Conservation (phyloP, 805 yeast species). For the Candida dajiaensis region DNA sequence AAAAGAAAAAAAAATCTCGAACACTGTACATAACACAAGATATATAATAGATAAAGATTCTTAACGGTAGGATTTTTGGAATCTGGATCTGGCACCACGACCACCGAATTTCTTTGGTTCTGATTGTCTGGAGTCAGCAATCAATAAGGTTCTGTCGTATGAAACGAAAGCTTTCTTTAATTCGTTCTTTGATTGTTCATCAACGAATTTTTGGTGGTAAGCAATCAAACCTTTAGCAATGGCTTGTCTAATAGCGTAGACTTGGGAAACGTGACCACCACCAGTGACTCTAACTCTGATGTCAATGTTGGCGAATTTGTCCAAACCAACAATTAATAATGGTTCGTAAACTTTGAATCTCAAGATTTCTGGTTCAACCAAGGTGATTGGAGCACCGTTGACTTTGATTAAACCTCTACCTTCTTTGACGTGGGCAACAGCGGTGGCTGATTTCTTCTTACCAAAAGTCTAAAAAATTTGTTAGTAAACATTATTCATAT, state of each 20-base stretch:
- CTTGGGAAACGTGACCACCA: slow-evolving; percentile 99
- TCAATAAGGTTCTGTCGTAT: slow-evolving; percentile 99
- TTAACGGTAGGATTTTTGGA: slow-evolving; percentile 99
- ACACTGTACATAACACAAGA: slow-evolving; percentile 18
- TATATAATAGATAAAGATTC: slow-evolving; percentile 12
- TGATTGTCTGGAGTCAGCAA: slow-evolving; percentile 99
- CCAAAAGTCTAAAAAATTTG: slow-evolving; percentile 79
- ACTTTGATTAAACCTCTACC: slow-evolving; percentile 99
- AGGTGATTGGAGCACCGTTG: slow-evolving; percentile 98
- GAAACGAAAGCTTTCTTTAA: slow-evolving; percentile 95
- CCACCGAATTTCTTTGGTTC: slow-evolving; percentile 99
- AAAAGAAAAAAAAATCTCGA: slow-evolving; percentile 5
- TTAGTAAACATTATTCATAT: slow-evolving; percentile 14
- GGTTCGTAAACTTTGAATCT: slow-evolving; percentile 99
- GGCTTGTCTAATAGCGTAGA: slow-evolving; percentile 99
- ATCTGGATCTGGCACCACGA: slow-evolving; percentile 99
- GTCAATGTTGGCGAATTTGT: slow-evolving; percentile 97
- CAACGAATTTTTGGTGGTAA: slow-evolving; percentile 98
- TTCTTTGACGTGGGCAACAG: slow-evolving; percentile 99
- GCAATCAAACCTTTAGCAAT: slow-evolving; percentile 99
- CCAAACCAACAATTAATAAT: slow-evolving; percentile 94
- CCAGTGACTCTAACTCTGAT: slow-evolving; percentile 99
- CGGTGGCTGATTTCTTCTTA: slow-evolving; percentile 99
- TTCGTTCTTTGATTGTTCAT: slow-evolving; percentile 99
- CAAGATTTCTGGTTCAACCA: slow-evolving; percentile 97